Percentiles rank a stretch among this genome's conserved stretches.
phyloP scores from a whole-genome alignment of 352 stramenopile species.

The Albugo laibachii region DNA sequence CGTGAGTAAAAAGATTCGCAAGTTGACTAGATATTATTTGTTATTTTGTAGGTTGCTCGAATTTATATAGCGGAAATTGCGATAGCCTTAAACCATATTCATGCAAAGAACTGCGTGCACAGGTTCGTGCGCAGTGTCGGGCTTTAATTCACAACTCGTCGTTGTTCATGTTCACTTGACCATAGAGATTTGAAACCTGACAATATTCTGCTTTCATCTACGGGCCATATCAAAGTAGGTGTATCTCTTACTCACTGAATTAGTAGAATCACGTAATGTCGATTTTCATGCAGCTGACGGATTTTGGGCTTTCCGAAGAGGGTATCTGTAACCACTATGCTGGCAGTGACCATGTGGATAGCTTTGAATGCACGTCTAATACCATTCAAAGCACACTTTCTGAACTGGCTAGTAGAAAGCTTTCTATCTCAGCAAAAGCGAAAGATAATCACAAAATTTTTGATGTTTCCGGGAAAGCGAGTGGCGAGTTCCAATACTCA shows the following conservation, averaged over 20 bases:
- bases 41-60: slow-evolving; percentile 31
- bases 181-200: slow-evolving; percentile 79
- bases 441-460: background rate
- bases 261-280: slow-evolving; percentile 1
- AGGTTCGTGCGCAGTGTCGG: slow-evolving; percentile 13
- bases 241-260: too few species aligned
- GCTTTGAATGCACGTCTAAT: background rate
- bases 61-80: slow-evolving; percentile 79
- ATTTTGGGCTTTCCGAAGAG: slow-evolving; percentile 75
- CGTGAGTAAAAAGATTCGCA: too few species aligned
- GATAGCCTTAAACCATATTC: slow-evolving; percentile 70
- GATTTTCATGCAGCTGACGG: slow-evolving; percentile 32
- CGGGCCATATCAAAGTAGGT: slow-evolving; percentile 67
- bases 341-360: slow-evolving; percentile 9
- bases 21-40: too few species aligned
- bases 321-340: slow-evolving; percentile 29
- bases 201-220: slow-evolving; percentile 79
- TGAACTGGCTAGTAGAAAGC: slow-evolving; percentile 1
- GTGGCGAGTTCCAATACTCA: slow-evolving; percentile 13
- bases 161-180: slow-evolving; percentile 6
- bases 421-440: background rate
- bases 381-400: background rate
- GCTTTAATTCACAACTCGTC: slow-evolving; percentile 1
- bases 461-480: too few species aligned
- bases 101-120: slow-evolving; percentile 69